Evolutionary conservation across 139 green algal genomes (phyloP).

Genomic region (Closterium sp.): DNA sequence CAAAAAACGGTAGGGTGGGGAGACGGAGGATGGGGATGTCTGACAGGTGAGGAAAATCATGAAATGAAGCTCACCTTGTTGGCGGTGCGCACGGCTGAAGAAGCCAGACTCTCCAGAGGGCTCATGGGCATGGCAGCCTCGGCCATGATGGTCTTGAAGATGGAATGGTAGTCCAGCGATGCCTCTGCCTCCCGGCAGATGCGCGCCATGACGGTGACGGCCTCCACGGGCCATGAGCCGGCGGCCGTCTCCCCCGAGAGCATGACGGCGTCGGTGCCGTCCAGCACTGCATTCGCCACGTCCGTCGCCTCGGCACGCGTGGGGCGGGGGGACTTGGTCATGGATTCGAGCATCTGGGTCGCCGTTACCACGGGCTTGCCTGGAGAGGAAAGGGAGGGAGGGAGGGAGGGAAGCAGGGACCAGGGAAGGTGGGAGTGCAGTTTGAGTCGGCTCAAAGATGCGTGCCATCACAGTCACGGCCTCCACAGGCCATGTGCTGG

Average conservation of each 20-base stretch:
- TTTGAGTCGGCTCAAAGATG: no score
- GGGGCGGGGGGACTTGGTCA: conserved; percentile 61
- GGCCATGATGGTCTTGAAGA: conserved; percentile 81
- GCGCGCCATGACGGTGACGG: conserved; percentile 73
- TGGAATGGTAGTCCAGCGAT: conserved; percentile 62
- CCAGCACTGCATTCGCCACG: conserved; percentile 83
- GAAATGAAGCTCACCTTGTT: conserved; percentile 67
- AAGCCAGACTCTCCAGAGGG: conserved; percentile 91
- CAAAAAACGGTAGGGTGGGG: no score
- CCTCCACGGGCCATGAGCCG: conserved; percentile 60
- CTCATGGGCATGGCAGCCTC: conserved; percentile 79
- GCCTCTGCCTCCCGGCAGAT: conserved; percentile 80
- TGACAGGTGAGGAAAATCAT: no score
- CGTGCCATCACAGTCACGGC: no score
- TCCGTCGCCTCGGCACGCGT: conserved; percentile 84
- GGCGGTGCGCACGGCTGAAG: conserved; percentile 89
- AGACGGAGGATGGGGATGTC: no score
- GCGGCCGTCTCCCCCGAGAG: conserved; percentile 69
- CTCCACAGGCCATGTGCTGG: no score
- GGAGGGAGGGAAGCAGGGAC: no score
- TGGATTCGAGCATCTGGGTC: conserved; percentile 70
- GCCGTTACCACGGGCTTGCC: conserved; percentile 65
- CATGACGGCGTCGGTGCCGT: conserved; percentile 78
- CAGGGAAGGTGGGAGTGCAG: no score
- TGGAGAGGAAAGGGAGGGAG: no score